Conservation (phyloP, 2,329 filamentous ascomycete species). For the Cytospora leucostoma region DNA sequence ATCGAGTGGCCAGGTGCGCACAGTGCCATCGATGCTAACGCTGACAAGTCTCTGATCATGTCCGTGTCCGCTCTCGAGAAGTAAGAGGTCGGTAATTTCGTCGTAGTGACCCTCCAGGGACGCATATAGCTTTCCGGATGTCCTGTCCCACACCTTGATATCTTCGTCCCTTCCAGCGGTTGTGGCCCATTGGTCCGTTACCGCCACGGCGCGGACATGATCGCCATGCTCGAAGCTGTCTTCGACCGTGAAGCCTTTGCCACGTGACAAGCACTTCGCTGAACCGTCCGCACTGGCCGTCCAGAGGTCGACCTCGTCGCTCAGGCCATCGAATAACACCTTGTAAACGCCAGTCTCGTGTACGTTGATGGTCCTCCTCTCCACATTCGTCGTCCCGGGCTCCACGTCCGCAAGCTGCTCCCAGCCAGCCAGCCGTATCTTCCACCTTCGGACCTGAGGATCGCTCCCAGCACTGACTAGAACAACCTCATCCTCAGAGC, state of each 20-base stretch:
- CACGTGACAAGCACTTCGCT: constrained; percentile 74
- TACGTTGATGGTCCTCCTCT: constrained; percentile 62
- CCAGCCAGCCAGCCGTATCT: constrained; percentile 53
- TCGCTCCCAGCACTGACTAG: constrained; percentile 82
- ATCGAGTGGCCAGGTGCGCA: constrained; percentile 79
- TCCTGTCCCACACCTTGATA: constrained; percentile 82
- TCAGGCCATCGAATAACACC: constrained; percentile 67
- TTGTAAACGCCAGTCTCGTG: constrained; percentile 92
- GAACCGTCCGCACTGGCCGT: constrained; percentile 91
- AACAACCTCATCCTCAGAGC: constrained; percentile 50
- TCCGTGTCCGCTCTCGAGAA: constrained; percentile 51
- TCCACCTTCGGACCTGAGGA: constrained; percentile 78
- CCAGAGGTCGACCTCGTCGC: constrained; percentile 75
- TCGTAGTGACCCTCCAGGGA: constrained; percentile 84
- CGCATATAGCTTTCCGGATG: constrained; percentile 72
- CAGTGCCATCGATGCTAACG: constrained; percentile 85
- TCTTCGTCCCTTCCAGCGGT: constrained; percentile 92
- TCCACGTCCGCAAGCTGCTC: constrained; percentile 56
- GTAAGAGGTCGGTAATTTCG: constrained; percentile 79
- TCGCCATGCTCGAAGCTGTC: constrained; percentile 79
- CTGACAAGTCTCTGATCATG: constrained; percentile 64
- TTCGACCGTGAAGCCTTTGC: constrained; percentile 68
- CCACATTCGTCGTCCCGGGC: constrained; percentile 42
- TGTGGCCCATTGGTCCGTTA: constrained; percentile 75
- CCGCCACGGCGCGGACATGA: constrained; percentile 81